Base-by-base conservation (phyloP, 805 yeast genomes). In the Dipodascus albidus region DNA sequence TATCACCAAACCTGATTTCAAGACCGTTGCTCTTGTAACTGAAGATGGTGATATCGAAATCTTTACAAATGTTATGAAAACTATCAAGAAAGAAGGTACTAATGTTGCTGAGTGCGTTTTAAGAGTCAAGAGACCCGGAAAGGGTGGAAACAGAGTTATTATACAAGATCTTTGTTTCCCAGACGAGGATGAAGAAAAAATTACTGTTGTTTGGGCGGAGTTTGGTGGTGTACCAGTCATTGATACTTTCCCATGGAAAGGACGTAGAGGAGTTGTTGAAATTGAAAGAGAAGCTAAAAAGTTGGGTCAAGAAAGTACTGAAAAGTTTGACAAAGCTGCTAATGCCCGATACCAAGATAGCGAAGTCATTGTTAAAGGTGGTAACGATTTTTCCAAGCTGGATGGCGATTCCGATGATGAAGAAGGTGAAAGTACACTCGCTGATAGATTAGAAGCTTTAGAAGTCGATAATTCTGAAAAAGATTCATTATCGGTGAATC, bases 31-130 rank as follows among this genome's bases (percentile, higher is more conserved):
- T 1, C 83, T 79, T 0, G 71, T 84, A 3, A 85, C 90, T 11
- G 95, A 88, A 65, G 82, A 78, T 55, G 96, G 96, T 3, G 62
- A 67, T 11, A 71, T 86, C 4, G 96, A 89, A 64, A 62, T 87
- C 1, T 90, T 88, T 69, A 73, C 74, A 52, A 74, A 81, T 59
- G 84, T 89, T 3, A 70, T 56, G 2, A 57, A 54, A 3, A 52
- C 50, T 21, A 49, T 54, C 4, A 53, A 57, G 8, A 11, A 50
- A 14, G 20, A 38, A 23, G 20, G 44, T 8, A 21, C 50, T 17
- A 23, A 24, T 49, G 20, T 27, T 4, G 22, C 50, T 9, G 44
- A 38, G n/a, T 38, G 44, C n/a, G 44, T 38, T 14, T 6, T 38
- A 4, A 49, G 49, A 22, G 27, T 23, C 6, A 27, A 22, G 21